These are phyloP conservation scores for Ceratocystis huliohia DNA, from an alignment of 2,329 filamentous ascomycete genomes.

Conservation along the genomic window DNA sequence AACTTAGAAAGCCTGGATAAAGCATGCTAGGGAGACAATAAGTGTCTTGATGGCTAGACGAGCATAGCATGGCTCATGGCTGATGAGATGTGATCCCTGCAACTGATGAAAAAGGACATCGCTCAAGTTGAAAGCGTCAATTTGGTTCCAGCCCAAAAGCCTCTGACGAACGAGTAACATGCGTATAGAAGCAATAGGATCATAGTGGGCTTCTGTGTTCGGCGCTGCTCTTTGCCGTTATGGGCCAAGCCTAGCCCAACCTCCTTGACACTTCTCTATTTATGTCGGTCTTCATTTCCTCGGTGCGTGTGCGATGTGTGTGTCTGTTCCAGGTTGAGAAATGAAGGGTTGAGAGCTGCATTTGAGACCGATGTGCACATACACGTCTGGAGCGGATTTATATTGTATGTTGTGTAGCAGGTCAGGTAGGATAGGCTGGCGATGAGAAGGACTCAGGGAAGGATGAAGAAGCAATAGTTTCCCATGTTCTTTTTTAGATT, in stretches of 20 bases:
- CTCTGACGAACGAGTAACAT: neutral
- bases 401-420: neutral
- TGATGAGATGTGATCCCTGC: neutral
- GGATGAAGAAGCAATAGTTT: slow-evolving; percentile 6
- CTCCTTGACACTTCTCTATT: neutral
- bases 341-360: slow-evolving; percentile 6
- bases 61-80: neutral
- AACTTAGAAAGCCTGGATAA: neutral
- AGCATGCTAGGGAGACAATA: neutral
- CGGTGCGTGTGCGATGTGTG: neutral
- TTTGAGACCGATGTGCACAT: neutral
- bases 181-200: neutral
- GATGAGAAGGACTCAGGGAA: neutral
- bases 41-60: neutral
- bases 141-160: slow-evolving; percentile 1
- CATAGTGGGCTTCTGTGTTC: neutral
- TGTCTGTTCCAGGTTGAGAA: neutral
- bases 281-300: neutral
- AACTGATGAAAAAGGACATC: neutral
- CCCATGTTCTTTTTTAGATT: neutral
- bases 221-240: neutral
- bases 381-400: neutral
- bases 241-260: neutral
- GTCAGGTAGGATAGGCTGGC: neutral
- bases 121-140: neutral